Conservation (phyloP, 2,329 filamentous ascomycete species). For the Penicillium brasilianum region DNA sequence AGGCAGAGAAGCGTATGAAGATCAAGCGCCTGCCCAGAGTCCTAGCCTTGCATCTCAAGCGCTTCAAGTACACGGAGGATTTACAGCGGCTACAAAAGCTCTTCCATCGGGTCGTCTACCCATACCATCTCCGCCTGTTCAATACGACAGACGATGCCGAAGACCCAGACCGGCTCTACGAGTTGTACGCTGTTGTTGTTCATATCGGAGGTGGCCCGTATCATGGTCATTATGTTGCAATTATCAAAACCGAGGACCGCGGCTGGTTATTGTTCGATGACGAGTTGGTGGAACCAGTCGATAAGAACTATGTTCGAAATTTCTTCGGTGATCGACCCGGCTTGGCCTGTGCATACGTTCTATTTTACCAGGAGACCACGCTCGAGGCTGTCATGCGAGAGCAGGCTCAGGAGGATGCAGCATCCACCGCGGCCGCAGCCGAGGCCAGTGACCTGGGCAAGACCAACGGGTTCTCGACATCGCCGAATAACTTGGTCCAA, state of each 20-base stretch:
- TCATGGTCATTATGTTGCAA: constrained; percentile 95
- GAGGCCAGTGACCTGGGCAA: constrained; percentile 46
- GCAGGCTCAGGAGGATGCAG: constrained; percentile 76
- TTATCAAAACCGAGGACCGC: constrained; percentile 95
- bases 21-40: constrained; percentile 93
- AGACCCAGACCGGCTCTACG: constrained; percentile 91
- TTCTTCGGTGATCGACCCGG: constrained; percentile 95
- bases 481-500: constrained; percentile 42
- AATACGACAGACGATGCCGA: constrained; percentile 96
- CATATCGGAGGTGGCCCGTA: constrained; percentile 97
- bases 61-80: constrained; percentile 98
- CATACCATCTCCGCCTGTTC: constrained; percentile 93
- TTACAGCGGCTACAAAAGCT: constrained; percentile 92
- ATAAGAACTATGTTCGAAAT: constrained; percentile 93
- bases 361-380: constrained; percentile 95
- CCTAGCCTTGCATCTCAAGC: constrained; percentile 88
- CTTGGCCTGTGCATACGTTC: constrained; percentile 90
- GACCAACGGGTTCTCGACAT: constrained; percentile 39
- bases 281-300: constrained; percentile 97
- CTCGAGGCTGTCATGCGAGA: constrained; percentile 72
- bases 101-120: constrained; percentile 95
- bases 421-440: constrained; percentile 51
- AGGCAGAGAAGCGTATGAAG: constrained; percentile 99
- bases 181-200: constrained; percentile 95
- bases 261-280: constrained; percentile 98